Conservation (phyloP, 495 filamentous ascomycete species). For the Penicillium samsonianum region DNA sequence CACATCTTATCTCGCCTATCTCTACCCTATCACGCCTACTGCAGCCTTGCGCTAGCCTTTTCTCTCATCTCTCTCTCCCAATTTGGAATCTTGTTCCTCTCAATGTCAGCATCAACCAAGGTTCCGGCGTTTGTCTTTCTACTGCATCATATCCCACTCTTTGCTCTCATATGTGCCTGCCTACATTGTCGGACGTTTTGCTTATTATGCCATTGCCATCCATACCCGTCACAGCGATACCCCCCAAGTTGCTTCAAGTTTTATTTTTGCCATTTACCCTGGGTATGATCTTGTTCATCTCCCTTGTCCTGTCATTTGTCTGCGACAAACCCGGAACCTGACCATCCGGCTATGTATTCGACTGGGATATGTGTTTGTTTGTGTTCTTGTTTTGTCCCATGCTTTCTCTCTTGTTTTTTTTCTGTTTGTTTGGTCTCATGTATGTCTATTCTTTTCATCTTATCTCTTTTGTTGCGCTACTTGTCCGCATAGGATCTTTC, state of each 20-base stretch:
- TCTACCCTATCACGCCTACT: not conserved
- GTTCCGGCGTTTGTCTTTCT: slow-evolving; percentile 26
- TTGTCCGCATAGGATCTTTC: slow-evolving; percentile 15
- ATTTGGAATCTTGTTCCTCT: slow-evolving; percentile 9
- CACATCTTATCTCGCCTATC: not conserved
- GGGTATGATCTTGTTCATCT: slow-evolving; percentile 5
- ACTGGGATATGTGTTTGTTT: slow-evolving; percentile 2
- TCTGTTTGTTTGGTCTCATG: not conserved
- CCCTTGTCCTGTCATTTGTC: not conserved
- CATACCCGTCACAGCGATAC: slow-evolving; percentile 31
- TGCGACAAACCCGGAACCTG: not conserved
- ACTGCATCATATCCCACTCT: slow-evolving; percentile 26
- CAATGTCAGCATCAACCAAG: slow-evolving; percentile 10
- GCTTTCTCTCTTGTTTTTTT: not conserved
- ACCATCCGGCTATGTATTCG: slow-evolving; percentile 1
- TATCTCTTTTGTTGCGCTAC: slow-evolving; percentile 15
- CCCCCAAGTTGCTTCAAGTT: slow-evolving; percentile 25
- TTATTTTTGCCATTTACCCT: slow-evolving; percentile 13
- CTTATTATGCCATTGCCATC: slow-evolving; percentile 25
- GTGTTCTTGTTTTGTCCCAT: not conserved
- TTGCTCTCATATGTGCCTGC: slow-evolving; percentile 20
- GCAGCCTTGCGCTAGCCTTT: not conserved
- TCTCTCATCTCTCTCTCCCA: not conserved
- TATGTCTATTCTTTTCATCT: not conserved
- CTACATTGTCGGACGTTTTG: slow-evolving; percentile 16